phyloP scores from a whole-genome alignment of 1,139 yeast genomes.

The Suhomyces bokatorum region DNA sequence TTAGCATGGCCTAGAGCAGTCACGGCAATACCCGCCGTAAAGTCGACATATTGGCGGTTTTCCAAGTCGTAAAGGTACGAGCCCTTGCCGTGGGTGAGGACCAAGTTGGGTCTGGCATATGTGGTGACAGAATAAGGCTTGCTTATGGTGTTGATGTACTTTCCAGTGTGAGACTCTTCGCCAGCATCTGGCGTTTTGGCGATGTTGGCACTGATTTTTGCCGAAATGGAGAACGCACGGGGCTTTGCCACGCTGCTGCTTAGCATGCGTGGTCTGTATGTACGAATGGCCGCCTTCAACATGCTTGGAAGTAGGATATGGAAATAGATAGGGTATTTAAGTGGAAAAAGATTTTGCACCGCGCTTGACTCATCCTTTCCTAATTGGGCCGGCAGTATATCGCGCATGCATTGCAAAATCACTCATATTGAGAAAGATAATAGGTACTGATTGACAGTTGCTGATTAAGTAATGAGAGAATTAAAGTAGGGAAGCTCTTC shows the following conservation, averaged over 20 bases:
- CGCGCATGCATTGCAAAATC: background rate
- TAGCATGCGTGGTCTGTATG: background rate
- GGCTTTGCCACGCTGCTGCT: background rate
- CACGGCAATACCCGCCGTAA: conserved; percentile 95
- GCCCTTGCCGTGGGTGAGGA: conserved; percentile 72
- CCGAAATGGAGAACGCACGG: background rate
- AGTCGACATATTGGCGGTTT: conserved; percentile 77
- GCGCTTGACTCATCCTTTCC: conserved; percentile 42
- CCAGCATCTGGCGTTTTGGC: conserved; percentile 18
- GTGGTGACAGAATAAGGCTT: conserved; percentile 75
- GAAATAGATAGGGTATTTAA: conserved; percentile 4
- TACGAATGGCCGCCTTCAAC: background rate
- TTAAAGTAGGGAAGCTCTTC: too few relatives aligned
- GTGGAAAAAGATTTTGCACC: conserved; percentile 30
- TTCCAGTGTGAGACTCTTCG: conserved; percentile 26
- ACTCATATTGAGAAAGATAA: background rate
- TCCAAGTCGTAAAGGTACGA: conserved; percentile 75
- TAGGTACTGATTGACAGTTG: too few relatives aligned
- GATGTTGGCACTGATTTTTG: background rate
- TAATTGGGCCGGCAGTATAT: conserved; percentile 18
- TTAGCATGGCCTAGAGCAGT: conserved; percentile 91
- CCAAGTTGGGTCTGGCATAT: conserved; percentile 75
- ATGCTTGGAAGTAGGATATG: background rate
- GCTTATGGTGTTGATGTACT: conserved; percentile 34
- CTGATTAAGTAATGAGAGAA: too few relatives aligned